Conservation (phyloP, 805 yeast species). For the Yarrowia sp. region DNA sequence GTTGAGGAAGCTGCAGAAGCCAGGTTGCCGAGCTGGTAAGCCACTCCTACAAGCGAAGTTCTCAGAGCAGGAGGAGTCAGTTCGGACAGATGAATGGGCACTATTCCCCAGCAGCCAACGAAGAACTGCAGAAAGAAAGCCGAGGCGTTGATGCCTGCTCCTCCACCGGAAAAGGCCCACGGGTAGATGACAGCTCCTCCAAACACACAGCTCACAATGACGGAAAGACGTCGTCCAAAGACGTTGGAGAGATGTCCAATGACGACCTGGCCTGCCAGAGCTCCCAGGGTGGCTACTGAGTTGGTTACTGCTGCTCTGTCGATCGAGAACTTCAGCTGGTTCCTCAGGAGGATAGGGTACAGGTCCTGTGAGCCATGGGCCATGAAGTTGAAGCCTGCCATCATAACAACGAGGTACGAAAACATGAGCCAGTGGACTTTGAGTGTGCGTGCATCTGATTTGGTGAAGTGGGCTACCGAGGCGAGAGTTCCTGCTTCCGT, state of each 20-base stretch:
- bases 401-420: slow-evolving; percentile 54
- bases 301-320: slow-evolving; percentile 58
- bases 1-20: slow-evolving; percentile 71
- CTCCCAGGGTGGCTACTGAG: slow-evolving; percentile 65
- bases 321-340: slow-evolving; percentile 48
- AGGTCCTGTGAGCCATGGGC: slow-evolving; percentile 74
- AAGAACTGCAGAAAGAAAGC: slow-evolving; percentile 62
- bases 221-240: slow-evolving; percentile 59
- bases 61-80: slow-evolving; percentile 65
- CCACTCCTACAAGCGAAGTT: slow-evolving; percentile 58
- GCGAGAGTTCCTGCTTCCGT: too few species aligned
- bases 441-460: slow-evolving; percentile 34
- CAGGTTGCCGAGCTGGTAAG: slow-evolving; percentile 71
- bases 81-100: slow-evolving; percentile 65
- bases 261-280: slow-evolving; percentile 60
- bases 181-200: slow-evolving; percentile 66
- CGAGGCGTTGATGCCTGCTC: slow-evolving; percentile 56
- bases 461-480: too few species aligned
- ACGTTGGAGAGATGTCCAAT: slow-evolving; percentile 57
- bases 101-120: slow-evolving; percentile 73
- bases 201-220: slow-evolving; percentile 49
- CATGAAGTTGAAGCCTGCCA: slow-evolving; percentile 68
- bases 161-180: slow-evolving; percentile 49
- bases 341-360: slow-evolving; percentile 59
- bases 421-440: slow-evolving; percentile 58